These are phyloP conservation scores for Phlebiopsis flavidoalba DNA, from an alignment of 768 basidiomycete genomes.

Conservation along the genomic window DNA sequence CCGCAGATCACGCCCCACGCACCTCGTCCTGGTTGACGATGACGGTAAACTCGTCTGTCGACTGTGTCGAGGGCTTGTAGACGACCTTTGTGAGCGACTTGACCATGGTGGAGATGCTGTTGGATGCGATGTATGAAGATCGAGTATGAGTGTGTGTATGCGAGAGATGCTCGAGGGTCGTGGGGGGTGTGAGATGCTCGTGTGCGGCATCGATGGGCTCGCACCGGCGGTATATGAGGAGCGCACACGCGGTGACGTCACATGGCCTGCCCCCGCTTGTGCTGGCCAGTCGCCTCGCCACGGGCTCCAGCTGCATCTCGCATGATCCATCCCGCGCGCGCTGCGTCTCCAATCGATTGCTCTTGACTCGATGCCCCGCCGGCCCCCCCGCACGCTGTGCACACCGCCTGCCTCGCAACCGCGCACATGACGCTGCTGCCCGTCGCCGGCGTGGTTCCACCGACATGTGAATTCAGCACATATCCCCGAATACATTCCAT, in stretches of 20 bases:
- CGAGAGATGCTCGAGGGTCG: not conserved
- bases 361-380: not conserved
- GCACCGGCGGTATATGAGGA: not conserved
- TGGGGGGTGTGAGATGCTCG: not conserved
- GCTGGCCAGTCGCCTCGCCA: too few species aligned
- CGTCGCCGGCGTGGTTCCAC: too few species aligned
- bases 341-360: not conserved
- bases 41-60: constrained; percentile 67
- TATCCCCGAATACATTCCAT: too few species aligned
- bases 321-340: not conserved
- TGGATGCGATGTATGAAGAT: not conserved
- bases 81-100: constrained; percentile 62
- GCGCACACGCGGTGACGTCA: not conserved
- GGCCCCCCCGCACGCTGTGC: too few species aligned
- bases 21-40: constrained; percentile 68
- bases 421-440: too few species aligned
- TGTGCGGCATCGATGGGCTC: not conserved
- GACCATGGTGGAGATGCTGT: not conserved
- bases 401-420: too few species aligned
- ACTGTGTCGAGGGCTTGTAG: constrained; percentile 72
- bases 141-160: not conserved
- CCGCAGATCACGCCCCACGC: constrained; percentile 10
- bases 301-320: not conserved
- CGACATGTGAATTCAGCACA: too few species aligned
- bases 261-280: not conserved